A percentile compares a stretch with the other conserved stretches of the same genome.
phyloP scores from a whole-genome alignment of 148 eudicot species.

The Bassia scoparia region DNA sequence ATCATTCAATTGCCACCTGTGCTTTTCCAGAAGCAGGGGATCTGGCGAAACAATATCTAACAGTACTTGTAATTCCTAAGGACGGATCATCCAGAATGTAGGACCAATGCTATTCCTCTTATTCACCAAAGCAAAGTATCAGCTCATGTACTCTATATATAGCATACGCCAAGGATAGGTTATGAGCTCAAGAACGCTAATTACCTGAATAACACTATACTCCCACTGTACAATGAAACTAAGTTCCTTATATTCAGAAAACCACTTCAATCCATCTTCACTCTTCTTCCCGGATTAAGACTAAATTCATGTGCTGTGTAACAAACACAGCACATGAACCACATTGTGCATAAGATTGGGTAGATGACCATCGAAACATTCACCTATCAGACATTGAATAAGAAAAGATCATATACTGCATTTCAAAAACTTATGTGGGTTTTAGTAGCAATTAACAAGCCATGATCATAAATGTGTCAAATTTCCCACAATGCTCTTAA shows the following conservation, averaged over 20 bases:
- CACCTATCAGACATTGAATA: too few species aligned
- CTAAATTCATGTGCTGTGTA: slow-evolving; percentile 59
- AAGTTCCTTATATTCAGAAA: slow-evolving; percentile 24
- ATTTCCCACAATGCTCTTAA: too few species aligned
- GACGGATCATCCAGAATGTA: not conserved
- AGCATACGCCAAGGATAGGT: slow-evolving; percentile 8
- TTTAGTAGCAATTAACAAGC: too few species aligned
- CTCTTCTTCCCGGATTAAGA: slow-evolving; percentile 48
- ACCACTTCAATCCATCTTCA: slow-evolving; percentile 44
- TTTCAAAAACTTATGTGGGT: too few species aligned
- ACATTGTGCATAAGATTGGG: slow-evolving; percentile 9
- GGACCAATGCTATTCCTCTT: slow-evolving; percentile 19
- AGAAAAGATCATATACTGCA: too few species aligned
- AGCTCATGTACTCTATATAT: slow-evolving; percentile 3
- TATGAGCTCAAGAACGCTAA: slow-evolving; percentile 10
- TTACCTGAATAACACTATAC: slow-evolving; percentile 54
- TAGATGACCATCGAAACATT: not conserved
- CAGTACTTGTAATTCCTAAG: slow-evolving; percentile 4
- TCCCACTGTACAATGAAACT: slow-evolving; percentile 31
- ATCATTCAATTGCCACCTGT: slow-evolving; percentile 20
- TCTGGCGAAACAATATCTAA: not conserved
- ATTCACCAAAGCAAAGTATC: slow-evolving; percentile 11
- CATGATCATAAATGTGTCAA: too few species aligned
- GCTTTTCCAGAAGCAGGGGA: not conserved
- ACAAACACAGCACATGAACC: slow-evolving; percentile 28